Evolutionary conservation across 768 basidiomycete genomes (phyloP).

Genomic region (Lepiota brunneoincarnata): DNA sequence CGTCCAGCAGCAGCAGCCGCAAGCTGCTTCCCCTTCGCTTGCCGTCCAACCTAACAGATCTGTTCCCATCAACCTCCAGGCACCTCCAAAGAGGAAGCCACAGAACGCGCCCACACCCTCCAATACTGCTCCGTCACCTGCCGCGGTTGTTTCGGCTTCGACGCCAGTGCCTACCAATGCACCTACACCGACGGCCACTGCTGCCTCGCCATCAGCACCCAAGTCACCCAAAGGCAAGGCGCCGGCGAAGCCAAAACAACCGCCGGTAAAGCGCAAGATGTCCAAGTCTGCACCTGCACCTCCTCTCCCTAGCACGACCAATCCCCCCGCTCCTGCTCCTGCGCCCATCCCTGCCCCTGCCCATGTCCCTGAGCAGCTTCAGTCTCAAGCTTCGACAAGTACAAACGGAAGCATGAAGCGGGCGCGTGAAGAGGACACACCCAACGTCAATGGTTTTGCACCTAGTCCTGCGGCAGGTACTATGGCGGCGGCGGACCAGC

Average conservation of each 20-base stretch:
- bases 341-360: constrained; percentile 19
- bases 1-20: constrained; percentile 21
- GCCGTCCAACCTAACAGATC: background rate
- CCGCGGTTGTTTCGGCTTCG: constrained; percentile 38
- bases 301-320: background rate
- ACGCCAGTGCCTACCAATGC: constrained; percentile 41
- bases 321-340: constrained; percentile 16
- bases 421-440: constrained; percentile 50
- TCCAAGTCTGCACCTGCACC: constrained; percentile 26
- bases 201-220: constrained; percentile 61
- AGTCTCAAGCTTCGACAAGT: constrained; percentile 13
- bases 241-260: constrained; percentile 42
- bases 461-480: constrained; percentile 28
- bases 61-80: constrained; percentile 5
- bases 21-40: constrained; percentile 13
- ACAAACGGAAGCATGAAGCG: constrained; percentile 39
- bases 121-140: constrained; percentile 18
- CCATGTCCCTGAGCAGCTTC: constrained; percentile 2
- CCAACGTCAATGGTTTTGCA: constrained; percentile 20
- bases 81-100: constrained; percentile 3
- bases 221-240: constrained; percentile 69
- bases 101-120: constrained; percentile 8
- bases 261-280: constrained; percentile 26
- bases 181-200: constrained; percentile 50
- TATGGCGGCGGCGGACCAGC: constrained; percentile 38